Percentiles rank a stretch among this genome's conserved stretches.
These are phyloP conservation scores for Russula virescens DNA, from an alignment of 768 basidiomycete species.

Conservation along the genomic window DNA sequence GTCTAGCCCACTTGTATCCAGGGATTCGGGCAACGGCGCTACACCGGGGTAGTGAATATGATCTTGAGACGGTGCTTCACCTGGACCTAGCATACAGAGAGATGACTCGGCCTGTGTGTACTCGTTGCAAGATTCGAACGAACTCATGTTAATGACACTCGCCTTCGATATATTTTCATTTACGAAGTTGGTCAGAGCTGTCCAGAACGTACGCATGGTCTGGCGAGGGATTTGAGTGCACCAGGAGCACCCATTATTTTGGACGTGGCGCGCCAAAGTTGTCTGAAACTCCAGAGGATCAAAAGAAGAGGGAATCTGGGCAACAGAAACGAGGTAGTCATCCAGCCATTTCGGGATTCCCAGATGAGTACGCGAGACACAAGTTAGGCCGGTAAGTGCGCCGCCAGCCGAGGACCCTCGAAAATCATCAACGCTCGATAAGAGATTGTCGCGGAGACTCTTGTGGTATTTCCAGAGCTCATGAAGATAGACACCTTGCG, in stretches of 20 bases:
- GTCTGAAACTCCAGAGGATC: not conserved
- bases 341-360: not conserved
- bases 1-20: slow-evolving; percentile 30
- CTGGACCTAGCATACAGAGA: not conserved
- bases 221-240: not conserved
- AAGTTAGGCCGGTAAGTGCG: not conserved
- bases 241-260: not conserved
- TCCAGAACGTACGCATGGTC: not conserved
- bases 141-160: not conserved
- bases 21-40: no score
- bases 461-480: slow-evolving; percentile 8
- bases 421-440: not conserved
- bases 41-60: not conserved
- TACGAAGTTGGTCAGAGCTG: not conserved
- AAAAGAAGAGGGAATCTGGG: not conserved
- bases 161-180: not conserved
- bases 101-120: not conserved
- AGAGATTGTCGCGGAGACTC: not conserved
- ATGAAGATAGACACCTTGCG: not conserved
- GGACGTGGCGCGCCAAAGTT: not conserved
- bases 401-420: not conserved
- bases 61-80: not conserved
- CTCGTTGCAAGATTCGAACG: not conserved
- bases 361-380: not conserved
- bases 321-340: not conserved